Conservation (phyloP, 352 stramenopile genomes). For the Phytophthora pseudosyringae region DNA sequence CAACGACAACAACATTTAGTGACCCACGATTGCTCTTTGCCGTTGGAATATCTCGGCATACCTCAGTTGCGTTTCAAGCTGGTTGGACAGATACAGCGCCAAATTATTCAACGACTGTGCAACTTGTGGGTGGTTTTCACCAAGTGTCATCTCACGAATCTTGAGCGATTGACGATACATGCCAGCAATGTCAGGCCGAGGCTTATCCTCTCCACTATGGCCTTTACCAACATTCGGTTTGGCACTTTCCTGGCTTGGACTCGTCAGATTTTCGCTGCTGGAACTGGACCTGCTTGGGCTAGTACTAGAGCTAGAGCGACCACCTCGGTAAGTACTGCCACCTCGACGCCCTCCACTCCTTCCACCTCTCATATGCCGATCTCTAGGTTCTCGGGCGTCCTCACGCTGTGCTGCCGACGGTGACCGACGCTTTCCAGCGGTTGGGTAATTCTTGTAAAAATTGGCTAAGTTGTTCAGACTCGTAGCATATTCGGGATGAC, state of each 20-base stretch:
- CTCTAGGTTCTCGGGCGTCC: conserved; percentile 24
- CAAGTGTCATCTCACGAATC: conserved; percentile 73
- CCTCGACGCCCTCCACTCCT: conserved; percentile 20
- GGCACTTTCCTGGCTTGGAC: conserved; percentile 21
- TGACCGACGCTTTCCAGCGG: conserved; percentile 37
- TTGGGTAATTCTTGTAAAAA: conserved; percentile 82
- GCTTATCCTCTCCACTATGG: conserved; percentile 16
- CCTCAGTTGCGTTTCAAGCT: conserved; percentile 65
- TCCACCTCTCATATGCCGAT: conserved; percentile 20
- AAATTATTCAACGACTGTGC: conserved; percentile 86
- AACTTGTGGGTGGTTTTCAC: conserved; percentile 76
- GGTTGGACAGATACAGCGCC: conserved; percentile 71
- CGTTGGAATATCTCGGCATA: conserved; percentile 22
- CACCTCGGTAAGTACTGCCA: conserved; percentile 12
- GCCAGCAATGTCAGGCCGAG: conserved; percentile 59
- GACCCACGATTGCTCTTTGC: background rate
- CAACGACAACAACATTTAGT: conserved; percentile 12
- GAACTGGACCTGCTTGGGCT: conserved; percentile 42
- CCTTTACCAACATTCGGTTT: background rate
- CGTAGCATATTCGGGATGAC: conserved; percentile 81
- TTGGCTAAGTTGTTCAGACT: conserved; percentile 88
- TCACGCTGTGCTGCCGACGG: conserved; percentile 35
- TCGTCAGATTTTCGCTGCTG: conserved; percentile 36
- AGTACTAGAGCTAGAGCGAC: conserved; percentile 26
- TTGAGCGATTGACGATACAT: conserved; percentile 83